phyloP scores from a whole-genome alignment of 805 yeast species.

The Candida pseudoglaebosa region DNA sequence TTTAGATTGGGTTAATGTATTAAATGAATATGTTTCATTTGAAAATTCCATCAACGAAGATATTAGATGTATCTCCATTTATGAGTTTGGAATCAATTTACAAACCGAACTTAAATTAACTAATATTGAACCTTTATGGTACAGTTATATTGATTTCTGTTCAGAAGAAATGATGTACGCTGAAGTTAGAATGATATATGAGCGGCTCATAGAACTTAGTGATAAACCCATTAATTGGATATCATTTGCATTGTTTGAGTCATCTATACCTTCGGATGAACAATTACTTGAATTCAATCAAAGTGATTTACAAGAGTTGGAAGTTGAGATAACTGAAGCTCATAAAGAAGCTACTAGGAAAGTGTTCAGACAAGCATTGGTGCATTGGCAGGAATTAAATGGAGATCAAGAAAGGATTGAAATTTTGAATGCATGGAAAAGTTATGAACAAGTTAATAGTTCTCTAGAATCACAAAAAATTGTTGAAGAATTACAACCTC shows the following conservation, averaged over 20 bases:
- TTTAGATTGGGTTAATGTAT: slow-evolving; percentile 25
- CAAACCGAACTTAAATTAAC: slow-evolving; percentile 26
- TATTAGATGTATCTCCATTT: slow-evolving; percentile 64
- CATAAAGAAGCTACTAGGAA: slow-evolving; percentile 50
- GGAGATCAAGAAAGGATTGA: slow-evolving; percentile 44
- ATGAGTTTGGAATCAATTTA: slow-evolving; percentile 44
- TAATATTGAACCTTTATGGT: slow-evolving; percentile 20
- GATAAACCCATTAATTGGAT: slow-evolving; percentile 45
- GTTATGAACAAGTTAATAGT: slow-evolving; percentile 68
- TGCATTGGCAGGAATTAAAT: slow-evolving; percentile 32
- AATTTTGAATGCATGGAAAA: slow-evolving; percentile 57
- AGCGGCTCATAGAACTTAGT: slow-evolving; percentile 30
- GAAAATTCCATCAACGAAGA: slow-evolving; percentile 67
- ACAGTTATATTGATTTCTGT: slow-evolving; percentile 51
- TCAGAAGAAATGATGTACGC: slow-evolving; percentile 57
- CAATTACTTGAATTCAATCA: slow-evolving; percentile 44
- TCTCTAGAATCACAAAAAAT: slow-evolving; percentile 26
- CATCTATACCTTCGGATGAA: slow-evolving; percentile 54
- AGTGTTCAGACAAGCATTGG: slow-evolving; percentile 54
- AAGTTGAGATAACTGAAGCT: slow-evolving; percentile 45
- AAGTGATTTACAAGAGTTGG: slow-evolving; percentile 49
- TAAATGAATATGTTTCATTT: slow-evolving; percentile 65
- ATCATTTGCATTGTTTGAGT: slow-evolving; percentile 66
- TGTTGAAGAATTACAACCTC: slow-evolving; percentile 51
- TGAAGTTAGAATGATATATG: slow-evolving; percentile 50